phyloP scores from a whole-genome alignment of 441 rosid species.

The Melianthus villosus region DNA sequence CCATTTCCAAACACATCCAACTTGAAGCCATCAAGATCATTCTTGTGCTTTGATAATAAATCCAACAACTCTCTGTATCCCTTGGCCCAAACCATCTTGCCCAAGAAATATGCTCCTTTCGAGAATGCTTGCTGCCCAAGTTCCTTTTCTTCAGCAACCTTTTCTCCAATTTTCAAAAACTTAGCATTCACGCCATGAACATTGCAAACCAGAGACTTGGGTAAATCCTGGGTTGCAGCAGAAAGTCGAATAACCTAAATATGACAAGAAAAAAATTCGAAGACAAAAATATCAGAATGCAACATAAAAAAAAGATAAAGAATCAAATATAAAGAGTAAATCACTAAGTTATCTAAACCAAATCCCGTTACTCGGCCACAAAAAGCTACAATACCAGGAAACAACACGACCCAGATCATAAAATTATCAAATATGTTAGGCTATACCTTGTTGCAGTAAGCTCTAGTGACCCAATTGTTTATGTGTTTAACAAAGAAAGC shows the following conservation, averaged over 20 bases:
- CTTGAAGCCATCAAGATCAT: constrained; percentile 63
- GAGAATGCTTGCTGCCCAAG: constrained; percentile 86
- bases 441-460: constrained; percentile 75
- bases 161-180: constrained; percentile 83
- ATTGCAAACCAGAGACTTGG: constrained; percentile 79
- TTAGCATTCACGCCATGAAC: constrained; percentile 93
- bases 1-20: constrained; percentile 91
- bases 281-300: constrained; percentile 2
- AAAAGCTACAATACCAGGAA: too few species aligned
- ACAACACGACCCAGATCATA: too few species aligned
- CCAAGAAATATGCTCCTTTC: constrained; percentile 87
- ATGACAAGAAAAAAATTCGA: neutral
- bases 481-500: constrained; percentile 87
- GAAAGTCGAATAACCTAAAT: constrained; percentile 88
- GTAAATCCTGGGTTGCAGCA: constrained; percentile 85
- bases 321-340: neutral
- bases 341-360: too few species aligned
- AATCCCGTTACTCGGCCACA: too few species aligned
- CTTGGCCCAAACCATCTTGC: constrained; percentile 99
- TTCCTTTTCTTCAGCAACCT: constrained; percentile 55
- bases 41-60: constrained; percentile 57
- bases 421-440: too few species aligned
- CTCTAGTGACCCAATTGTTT: constrained; percentile 77
- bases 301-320: neutral
- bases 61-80: constrained; percentile 87